These are phyloP conservation scores for Fusarium sacchari DNA, from an alignment of 2,329 filamentous ascomycete species.

Conservation along the genomic window DNA sequence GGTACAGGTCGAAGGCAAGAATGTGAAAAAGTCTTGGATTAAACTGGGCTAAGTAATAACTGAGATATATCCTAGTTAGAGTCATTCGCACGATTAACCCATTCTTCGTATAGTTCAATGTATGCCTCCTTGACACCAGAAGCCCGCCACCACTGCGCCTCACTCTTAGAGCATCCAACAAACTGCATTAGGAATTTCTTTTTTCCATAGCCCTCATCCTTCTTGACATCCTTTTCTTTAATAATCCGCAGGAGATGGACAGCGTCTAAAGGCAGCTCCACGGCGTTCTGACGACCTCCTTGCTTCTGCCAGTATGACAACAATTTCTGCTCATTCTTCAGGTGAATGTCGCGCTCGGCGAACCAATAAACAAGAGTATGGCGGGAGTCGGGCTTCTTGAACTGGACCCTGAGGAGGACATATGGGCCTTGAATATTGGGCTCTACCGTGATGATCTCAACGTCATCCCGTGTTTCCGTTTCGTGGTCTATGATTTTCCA, in stretches of 20 bases:
- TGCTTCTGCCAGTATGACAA: neutral
- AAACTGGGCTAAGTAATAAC: neutral
- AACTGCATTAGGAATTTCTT: rapidly evolving
- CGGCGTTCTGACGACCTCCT: neutral
- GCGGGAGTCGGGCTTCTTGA: neutral
- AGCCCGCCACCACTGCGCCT: neutral
- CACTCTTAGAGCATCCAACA: rapidly evolving
- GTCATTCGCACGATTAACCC: rapidly evolving
- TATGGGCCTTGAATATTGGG: neutral
- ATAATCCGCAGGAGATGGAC: neutral
- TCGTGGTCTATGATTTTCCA: neutral
- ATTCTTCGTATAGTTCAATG: neutral
- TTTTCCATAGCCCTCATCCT: neutral
- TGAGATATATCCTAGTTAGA: neutral
- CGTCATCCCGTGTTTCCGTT: neutral
- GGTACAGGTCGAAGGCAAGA: neutral
- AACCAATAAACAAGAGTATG: neutral
- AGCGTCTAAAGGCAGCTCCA: rapidly evolving
- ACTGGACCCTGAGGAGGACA: rapidly evolving
- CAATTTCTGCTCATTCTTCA: neutral
- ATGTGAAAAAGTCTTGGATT: neutral
- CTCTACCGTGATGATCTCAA: neutral
- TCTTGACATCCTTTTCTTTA: rapidly evolving
- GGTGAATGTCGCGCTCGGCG: neutral
- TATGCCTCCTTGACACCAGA: rapidly evolving